Evolutionary conservation across 1,284 basidiomycete species (phyloP).

Genomic region (Melampsora abietis-canadensis): DNA sequence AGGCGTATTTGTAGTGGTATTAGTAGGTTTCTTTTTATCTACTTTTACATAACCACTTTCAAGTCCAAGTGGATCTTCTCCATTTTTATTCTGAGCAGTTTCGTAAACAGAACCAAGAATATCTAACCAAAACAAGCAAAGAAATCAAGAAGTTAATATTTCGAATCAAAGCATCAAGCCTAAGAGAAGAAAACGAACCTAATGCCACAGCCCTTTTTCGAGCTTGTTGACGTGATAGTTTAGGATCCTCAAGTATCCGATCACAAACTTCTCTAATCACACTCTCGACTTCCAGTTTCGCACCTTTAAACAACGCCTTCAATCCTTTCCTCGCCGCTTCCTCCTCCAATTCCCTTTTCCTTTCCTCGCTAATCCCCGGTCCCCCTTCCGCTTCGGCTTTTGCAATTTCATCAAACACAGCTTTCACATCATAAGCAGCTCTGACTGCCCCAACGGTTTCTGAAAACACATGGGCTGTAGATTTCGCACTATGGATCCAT

Average conservation of each 20-base stretch:
- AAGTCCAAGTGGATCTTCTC: constrained; percentile 33
- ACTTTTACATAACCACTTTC: constrained; percentile 43
- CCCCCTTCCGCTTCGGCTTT: constrained; percentile 75
- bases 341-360: constrained; percentile 86
- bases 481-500: constrained; percentile 90
- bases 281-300: constrained; percentile 91
- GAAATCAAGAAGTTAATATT: background rate
- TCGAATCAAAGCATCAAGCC: background rate
- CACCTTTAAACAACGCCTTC: constrained; percentile 59
- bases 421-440: constrained; percentile 86
- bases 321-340: constrained; percentile 84
- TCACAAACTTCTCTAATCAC: constrained; percentile 92
- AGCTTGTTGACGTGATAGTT: constrained; percentile 11
- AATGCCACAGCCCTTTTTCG: constrained; percentile 39
- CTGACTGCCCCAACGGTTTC: constrained; percentile 86
- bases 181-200: constrained; percentile 19
- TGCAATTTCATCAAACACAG: constrained; percentile 84
- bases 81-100: constrained; percentile 38
- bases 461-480: constrained; percentile 86
- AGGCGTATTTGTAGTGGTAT: background rate
- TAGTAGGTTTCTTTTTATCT: constrained; percentile 28
- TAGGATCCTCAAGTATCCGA: constrained; percentile 63
- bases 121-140: constrained; percentile 6
- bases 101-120: constrained; percentile 40
- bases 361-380: constrained; percentile 77